Conservation (phyloP, 169 alveolate genomes). For the Theileria orientalis region DNA sequence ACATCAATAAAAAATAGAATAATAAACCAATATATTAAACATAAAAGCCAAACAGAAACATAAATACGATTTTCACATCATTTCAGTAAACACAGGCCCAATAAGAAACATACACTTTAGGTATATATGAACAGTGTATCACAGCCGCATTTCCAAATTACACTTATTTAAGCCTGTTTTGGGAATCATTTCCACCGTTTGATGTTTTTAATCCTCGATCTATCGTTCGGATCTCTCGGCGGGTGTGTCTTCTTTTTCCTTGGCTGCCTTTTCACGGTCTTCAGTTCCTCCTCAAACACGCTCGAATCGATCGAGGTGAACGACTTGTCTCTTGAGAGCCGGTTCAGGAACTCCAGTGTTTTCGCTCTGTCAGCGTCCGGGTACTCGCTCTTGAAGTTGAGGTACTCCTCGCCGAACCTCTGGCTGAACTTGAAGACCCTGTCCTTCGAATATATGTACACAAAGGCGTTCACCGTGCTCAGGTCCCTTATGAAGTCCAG, state of each 20-base stretch:
- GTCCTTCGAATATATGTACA: constrained; percentile 63
- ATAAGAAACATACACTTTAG: too few relatives aligned
- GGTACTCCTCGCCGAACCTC: constrained; percentile 44
- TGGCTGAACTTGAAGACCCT: constrained; percentile 63
- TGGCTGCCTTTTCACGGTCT: neutral
- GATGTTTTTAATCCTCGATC: constrained; percentile 36
- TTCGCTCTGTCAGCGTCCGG: constrained; percentile 22
- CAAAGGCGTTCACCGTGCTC: constrained; percentile 48
- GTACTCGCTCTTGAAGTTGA: neutral
- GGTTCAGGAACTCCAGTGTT: constrained; percentile 23
- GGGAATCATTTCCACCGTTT: constrained; percentile 41
- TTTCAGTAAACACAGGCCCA: too few relatives aligned
- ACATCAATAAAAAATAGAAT: too few relatives aligned
- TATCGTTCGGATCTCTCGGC: neutral
- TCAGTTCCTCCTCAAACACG: neutral
- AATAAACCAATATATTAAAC: too few relatives aligned
- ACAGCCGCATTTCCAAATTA: too few relatives aligned
- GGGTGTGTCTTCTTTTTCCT: constrained; percentile 11
- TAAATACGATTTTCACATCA: too few relatives aligned
- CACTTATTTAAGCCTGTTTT: too few relatives aligned
- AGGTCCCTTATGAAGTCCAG: constrained; percentile 63
- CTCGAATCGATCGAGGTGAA: neutral
- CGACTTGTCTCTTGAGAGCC: neutral
- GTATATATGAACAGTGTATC: too few relatives aligned
- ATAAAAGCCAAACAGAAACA: too few relatives aligned